Conservation (phyloP, 495 filamentous ascomycete genomes). For the Annulohypoxylon moriforme region DNA sequence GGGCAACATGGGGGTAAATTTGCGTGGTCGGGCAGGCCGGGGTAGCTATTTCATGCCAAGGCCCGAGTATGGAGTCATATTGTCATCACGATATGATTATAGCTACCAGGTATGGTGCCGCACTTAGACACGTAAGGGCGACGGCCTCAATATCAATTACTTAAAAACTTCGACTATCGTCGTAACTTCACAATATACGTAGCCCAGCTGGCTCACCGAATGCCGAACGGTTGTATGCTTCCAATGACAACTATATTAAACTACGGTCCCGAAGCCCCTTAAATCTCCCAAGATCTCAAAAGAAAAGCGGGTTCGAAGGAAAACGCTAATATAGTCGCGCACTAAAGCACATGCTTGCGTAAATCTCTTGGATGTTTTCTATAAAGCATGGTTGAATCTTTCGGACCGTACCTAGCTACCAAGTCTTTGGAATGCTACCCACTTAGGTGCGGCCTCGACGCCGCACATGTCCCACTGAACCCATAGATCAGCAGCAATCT, state of each 20-base stretch:
- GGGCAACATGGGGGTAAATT: neutral
- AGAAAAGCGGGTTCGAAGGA: neutral
- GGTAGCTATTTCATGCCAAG: neutral
- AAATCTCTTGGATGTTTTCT: neutral
- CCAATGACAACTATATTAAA: conserved; percentile 5
- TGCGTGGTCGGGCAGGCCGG: too few species aligned
- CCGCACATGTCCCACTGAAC: neutral
- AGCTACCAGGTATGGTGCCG: neutral
- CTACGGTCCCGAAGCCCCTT: conserved; percentile 19
- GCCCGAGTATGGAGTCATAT: neutral
- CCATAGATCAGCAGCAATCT: neutral
- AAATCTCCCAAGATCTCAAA: conserved; percentile 19
- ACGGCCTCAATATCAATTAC: neutral
- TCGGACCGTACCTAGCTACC: conserved; percentile 30
- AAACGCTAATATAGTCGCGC: conserved; percentile 14
- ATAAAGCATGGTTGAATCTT: neutral
- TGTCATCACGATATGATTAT: neutral
- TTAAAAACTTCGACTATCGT: neutral
- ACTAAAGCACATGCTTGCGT: conserved; percentile 11
- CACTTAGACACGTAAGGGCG: neutral
- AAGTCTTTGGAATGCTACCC: conserved; percentile 3
- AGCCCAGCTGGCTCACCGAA: conserved; percentile 7
- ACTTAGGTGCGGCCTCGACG: neutral
- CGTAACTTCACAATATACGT: neutral
- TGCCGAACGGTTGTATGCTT: conserved; percentile 19